Base-by-base conservation (phyloP, 164 flowering plant genomes). In the Berberis vulgaris region DNA sequence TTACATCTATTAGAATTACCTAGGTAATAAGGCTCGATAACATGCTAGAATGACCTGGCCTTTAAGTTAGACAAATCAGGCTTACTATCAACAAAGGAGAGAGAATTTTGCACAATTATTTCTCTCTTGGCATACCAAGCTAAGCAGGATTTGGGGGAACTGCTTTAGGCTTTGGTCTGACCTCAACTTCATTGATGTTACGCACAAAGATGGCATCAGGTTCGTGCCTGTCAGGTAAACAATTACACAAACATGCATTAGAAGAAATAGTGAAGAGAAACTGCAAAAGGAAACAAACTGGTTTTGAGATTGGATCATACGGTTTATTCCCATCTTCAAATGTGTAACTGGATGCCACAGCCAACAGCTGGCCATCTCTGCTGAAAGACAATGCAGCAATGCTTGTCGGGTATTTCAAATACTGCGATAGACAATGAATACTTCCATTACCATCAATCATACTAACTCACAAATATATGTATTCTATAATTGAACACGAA, bases 341-440 rank as follows among this genome's bases (percentile, higher is more conserved):
- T n/a, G 98, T 90, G 68, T 90, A 93, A 71, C 98, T 93, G 43
- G 98, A 93, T 62, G 96, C 97, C 53, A 93, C 89, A 65, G 96
- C 96, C 78, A 90, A 73, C 44, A 90, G 77, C 38, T 84, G 85
- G 41, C 98, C 97, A 76, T 93, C 96, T 81, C 84, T 80, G 81
- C 98, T 90, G 64, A 90, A 90, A 42, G 99, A 89, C 53, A 91
- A 76, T 6, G 96, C 99, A 45, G 97, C 88, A 63, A 95, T 76
- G 79, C 97, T 91, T 57, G 86, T 68, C 6, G 96, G 97, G 72
- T 95, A 91, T 65, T 86, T 87, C 41, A 86, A 70, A 65, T 85
- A 91, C 99, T 95, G 80, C 41, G 43, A 49, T 8, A 4, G 60
- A 62, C 55, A 54, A 6, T 7, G 67, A 13, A 57, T 26, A 0